phyloP scores from a whole-genome alignment of 257 asterid species.

The Solanum appendiculatum region DNA sequence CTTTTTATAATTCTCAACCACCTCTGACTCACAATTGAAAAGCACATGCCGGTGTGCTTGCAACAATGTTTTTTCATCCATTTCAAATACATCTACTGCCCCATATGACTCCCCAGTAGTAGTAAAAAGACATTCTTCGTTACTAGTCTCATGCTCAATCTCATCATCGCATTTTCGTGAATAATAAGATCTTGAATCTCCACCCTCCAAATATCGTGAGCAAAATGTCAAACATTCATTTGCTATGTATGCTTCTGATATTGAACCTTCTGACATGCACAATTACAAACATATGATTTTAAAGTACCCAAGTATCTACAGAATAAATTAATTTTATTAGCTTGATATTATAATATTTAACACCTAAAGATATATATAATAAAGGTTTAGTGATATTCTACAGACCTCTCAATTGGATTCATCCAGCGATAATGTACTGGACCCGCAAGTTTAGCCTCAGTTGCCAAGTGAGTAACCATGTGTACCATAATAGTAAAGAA shows the following conservation, averaged over 20 bases:
- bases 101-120: not conserved
- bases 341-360: not conserved
- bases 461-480: not conserved
- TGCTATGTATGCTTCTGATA: not conserved
- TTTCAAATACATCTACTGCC: not conserved
- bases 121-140: not conserved
- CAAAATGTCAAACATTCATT: not conserved
- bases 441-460: not conserved
- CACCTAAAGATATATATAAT: not conserved
- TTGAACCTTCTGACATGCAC: not conserved
- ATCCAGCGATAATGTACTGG: not conserved
- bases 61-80: not conserved
- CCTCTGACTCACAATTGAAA: not conserved
- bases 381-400: not conserved
- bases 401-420: not conserved
- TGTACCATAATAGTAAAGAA: not conserved
- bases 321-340: not conserved
- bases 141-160: not conserved
- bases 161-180: not conserved
- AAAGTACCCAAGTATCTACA: not conserved
- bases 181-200: not conserved
- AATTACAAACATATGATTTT: not conserved
- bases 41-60: not conserved
- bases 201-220: not conserved
- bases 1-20: not conserved